Conservation (phyloP, 768 basidiomycete species). For the Mycena vulgaris region DNA sequence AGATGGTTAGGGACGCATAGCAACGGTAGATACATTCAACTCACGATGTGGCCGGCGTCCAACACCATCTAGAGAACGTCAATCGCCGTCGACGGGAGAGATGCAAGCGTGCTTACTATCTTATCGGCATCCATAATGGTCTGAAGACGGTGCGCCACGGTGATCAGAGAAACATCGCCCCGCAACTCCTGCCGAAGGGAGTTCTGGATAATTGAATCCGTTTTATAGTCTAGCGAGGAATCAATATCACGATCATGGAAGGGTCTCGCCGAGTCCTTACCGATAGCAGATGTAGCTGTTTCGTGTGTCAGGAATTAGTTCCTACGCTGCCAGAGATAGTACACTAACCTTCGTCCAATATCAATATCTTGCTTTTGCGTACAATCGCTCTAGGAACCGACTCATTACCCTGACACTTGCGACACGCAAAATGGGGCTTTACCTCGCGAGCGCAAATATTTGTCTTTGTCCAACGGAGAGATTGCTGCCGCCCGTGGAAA, state of each 20-base stretch:
- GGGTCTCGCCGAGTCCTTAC: not conserved
- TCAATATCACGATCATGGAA: not conserved
- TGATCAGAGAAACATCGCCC: conserved; percentile 24
- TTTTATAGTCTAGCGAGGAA: conserved; percentile 42
- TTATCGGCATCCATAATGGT: conserved; percentile 31
- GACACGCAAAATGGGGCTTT: not conserved
- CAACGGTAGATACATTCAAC: not conserved
- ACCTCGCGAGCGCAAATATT: conserved; percentile 57
- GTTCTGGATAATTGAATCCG: conserved; percentile 60
- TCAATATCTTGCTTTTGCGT: conserved; percentile 39
- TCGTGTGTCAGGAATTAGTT: not conserved
- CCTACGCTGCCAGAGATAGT: not conserved
- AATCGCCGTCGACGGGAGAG: too few species aligned
- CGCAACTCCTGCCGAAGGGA: conserved; percentile 45
- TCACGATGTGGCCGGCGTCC: conserved; percentile 31
- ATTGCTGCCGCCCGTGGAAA: conserved; percentile 40
- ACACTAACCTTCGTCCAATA: conserved; percentile 36
- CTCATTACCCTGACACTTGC: too few species aligned
- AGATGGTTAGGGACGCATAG: not conserved
- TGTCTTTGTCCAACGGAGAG: conserved; percentile 64
- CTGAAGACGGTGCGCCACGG: conserved; percentile 33
- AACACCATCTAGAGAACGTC: conserved; percentile 32
- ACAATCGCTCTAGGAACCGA: conserved; percentile 22
- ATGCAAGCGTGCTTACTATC: conserved; percentile 28
- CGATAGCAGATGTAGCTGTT: conserved; percentile 34